Conservation (phyloP, 2,329 filamentous ascomycete species). For the Trichoderma pleuroti region DNA sequence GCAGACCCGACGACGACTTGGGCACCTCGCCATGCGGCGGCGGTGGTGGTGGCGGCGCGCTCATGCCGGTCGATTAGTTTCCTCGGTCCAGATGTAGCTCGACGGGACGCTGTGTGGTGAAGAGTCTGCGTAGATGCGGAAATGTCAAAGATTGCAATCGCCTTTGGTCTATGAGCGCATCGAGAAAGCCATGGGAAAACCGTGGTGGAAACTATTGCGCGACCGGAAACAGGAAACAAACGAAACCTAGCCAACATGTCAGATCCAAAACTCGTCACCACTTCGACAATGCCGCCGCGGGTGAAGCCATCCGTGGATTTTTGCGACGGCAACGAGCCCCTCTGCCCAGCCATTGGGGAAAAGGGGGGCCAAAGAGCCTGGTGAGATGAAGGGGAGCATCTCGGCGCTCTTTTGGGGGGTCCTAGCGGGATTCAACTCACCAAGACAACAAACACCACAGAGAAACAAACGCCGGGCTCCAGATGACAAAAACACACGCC, state of each 20-base stretch:
- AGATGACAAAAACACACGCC: constrained; percentile 9
- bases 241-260: neutral
- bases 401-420: neutral
- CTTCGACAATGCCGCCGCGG: neutral
- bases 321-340: neutral
- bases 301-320: neutral
- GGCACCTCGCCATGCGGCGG: constrained; percentile 82
- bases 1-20: constrained; percentile 60
- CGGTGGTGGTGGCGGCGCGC: constrained; percentile 69
- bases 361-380: neutral
- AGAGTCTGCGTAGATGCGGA: neutral
- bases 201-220: constrained; percentile 1
- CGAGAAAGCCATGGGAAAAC: constrained; percentile 31
- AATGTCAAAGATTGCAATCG: neutral
- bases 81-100: neutral
- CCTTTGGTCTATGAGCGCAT: constrained; percentile 26
- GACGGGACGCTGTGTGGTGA: neutral
- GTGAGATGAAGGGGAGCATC: constrained; percentile 4
- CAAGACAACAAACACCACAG: constrained; percentile 10
- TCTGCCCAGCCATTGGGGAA: neutral
- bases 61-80: constrained; percentile 8
- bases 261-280: neutral
- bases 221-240: neutral
- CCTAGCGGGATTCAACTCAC: constrained; percentile 12
- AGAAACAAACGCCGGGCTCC: constrained; percentile 31